These are phyloP conservation scores for Peziza echinospora DNA, from an alignment of 495 filamentous ascomycete species.

Conservation along the genomic window DNA sequence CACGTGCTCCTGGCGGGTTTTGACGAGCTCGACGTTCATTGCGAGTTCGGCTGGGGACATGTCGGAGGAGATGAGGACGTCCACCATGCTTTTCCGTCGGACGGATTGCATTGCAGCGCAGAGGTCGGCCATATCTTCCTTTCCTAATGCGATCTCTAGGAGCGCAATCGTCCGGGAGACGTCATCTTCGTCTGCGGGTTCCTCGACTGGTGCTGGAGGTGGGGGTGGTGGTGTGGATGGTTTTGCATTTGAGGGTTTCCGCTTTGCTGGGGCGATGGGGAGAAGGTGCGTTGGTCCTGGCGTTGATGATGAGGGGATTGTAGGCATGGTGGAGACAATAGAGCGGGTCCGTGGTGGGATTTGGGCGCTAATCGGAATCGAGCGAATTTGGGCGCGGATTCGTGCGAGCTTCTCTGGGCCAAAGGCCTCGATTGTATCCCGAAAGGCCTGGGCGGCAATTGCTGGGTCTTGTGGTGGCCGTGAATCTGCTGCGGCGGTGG, in stretches of 20 bases:
- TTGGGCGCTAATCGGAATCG: background rate
- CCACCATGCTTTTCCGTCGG: background rate
- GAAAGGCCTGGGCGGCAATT: no score
- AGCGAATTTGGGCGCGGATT: background rate
- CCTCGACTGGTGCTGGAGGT: no score
- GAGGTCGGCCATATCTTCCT: background rate
- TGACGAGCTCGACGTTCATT: background rate
- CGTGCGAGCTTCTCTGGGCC: background rate
- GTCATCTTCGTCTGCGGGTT: no score
- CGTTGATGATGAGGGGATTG: background rate
- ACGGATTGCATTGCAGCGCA: background rate
- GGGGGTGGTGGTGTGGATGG: no score
- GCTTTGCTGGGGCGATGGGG: background rate
- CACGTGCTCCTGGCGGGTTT: background rate
- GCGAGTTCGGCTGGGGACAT: background rate
- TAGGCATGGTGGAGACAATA: background rate
- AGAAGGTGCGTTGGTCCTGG: no score
- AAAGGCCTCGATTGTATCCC: background rate
- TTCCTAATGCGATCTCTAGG: background rate
- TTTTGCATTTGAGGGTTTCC: background rate
- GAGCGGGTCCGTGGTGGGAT: background rate
- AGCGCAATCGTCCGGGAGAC: background rate
- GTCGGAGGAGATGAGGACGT: background rate
- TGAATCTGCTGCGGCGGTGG: no score
- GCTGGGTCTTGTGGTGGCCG: no score